These are phyloP conservation scores for Pholiota microspora DNA, from an alignment of 768 basidiomycete species.

Conservation along the genomic window DNA sequence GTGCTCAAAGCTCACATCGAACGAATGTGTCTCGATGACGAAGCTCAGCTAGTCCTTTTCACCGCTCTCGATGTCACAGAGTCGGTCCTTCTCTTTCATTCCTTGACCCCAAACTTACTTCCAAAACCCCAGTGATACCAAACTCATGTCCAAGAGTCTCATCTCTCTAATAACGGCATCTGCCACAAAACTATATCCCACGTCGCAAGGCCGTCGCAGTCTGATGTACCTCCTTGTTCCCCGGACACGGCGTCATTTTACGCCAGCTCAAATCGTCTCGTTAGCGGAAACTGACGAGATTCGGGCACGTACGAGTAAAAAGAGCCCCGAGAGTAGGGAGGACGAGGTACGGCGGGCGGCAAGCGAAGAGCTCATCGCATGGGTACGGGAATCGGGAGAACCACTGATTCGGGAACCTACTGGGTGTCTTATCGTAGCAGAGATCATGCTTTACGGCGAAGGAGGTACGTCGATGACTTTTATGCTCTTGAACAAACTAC, in stretches of 20 bases:
- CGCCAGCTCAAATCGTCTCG: conserved; percentile 70
- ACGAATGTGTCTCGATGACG: conserved; percentile 85
- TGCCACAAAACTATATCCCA: conserved; percentile 54
- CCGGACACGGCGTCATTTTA: conserved; percentile 83
- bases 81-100: conserved; percentile 40
- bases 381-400: conserved; percentile 62
- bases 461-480: conserved; percentile 51
- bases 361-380: conserved; percentile 70
- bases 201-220: conserved; percentile 76
- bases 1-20: conserved; percentile 86
- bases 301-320: conserved; percentile 81
- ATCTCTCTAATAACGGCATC: conserved; percentile 64
- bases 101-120: neutral
- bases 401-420: conserved; percentile 71
- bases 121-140: conserved; percentile 69
- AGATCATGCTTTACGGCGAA: conserved; percentile 82
- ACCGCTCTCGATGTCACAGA: conserved; percentile 89
- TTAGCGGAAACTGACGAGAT: conserved; percentile 73
- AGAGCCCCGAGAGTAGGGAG: conserved; percentile 58
- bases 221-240: conserved; percentile 83
- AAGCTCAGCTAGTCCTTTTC: conserved; percentile 88
- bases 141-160: conserved; percentile 79
- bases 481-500: neutral
- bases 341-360: conserved; percentile 73
- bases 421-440: conserved; percentile 74